Evolutionary conservation across 768 basidiomycete genomes (phyloP).

Genomic region (Leccinum imitatum): DNA sequence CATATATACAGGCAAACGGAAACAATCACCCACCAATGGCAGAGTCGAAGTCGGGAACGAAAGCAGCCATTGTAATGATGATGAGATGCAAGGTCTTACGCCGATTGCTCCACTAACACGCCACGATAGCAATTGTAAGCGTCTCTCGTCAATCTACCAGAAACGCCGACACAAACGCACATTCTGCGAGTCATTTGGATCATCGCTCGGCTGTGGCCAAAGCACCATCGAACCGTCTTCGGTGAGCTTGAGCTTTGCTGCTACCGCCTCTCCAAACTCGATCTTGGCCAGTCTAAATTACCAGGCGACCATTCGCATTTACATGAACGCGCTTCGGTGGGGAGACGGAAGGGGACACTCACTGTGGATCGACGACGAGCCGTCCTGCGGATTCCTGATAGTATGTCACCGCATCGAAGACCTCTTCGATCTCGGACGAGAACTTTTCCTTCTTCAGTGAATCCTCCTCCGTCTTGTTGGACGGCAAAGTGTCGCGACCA

Average conservation of each 20-base stretch:
- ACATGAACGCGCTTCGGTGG: not conserved
- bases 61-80: slow-evolving; percentile 50
- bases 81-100: slow-evolving; percentile 48
- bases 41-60: slow-evolving; percentile 55
- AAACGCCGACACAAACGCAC: slow-evolving; percentile 28
- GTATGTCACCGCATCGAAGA: slow-evolving; percentile 39
- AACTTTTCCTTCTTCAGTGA: not conserved
- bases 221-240: slow-evolving; percentile 46
- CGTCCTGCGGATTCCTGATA: slow-evolving; percentile 59
- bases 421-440: not conserved
- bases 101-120: slow-evolving; percentile 41
- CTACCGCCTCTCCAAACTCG: slow-evolving; percentile 50
- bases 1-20: not conserved
- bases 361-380: slow-evolving; percentile 63
- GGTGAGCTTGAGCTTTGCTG: slow-evolving; percentile 46
- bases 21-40: slow-evolving; percentile 40
- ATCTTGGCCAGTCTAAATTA: slow-evolving; percentile 42
- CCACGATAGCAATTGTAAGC: not conserved
- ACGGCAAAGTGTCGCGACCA: not conserved
- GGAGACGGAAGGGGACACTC: slow-evolving; percentile 19
- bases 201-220: slow-evolving; percentile 54
- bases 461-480: not conserved
- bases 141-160: not conserved
- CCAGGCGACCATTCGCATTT: not conserved
- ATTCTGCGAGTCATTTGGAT: slow-evolving; percentile 55